These are phyloP conservation scores for Lasiodiplodia citricola DNA, from an alignment of 2,329 filamentous ascomycete species.

Conservation along the genomic window DNA sequence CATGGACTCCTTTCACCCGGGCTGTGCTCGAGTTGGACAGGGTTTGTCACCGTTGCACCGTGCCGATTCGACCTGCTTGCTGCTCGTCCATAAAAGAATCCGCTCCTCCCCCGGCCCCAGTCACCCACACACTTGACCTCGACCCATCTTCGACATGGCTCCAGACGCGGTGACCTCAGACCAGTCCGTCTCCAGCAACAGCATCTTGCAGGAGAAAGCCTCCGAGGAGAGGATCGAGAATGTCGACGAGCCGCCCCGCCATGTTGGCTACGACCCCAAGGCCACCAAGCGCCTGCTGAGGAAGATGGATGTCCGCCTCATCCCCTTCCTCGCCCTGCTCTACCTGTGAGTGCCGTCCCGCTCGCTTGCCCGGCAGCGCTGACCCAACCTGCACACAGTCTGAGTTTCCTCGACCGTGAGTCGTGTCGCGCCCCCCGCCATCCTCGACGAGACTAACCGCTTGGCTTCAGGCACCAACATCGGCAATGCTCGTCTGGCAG, in stretches of 20 bases:
- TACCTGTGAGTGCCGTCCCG: constrained; percentile 52
- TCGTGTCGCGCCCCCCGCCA: background rate
- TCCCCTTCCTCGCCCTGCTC: constrained; percentile 65
- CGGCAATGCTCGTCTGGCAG: constrained; percentile 48
- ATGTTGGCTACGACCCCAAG: constrained; percentile 41
- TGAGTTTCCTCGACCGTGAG: constrained; percentile 57
- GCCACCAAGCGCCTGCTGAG: constrained; percentile 59
- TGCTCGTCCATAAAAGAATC: constrained; percentile 10
- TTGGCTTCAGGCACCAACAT: constrained; percentile 49
- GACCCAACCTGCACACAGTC: constrained; percentile 32
- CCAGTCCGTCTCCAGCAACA: constrained; percentile 15
- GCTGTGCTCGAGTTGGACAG: constrained; percentile 21
- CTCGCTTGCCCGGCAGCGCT: background rate
- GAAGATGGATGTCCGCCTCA: constrained; percentile 61
- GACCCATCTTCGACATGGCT: constrained; percentile 3
- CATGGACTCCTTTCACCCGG: constrained; percentile 11
- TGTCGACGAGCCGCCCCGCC: background rate
- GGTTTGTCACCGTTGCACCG: constrained; percentile 13
- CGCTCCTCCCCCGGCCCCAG: constrained; percentile 5
- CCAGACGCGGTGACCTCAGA: constrained; percentile 10
- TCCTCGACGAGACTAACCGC: background rate
- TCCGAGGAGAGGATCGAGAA: constrained; percentile 15
- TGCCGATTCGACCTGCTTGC: constrained; percentile 17
- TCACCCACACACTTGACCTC: constrained; percentile 4
- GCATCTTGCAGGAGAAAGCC: constrained; percentile 6